phyloP scores from a whole-genome alignment of 768 basidiomycete genomes.

The Termitomyces sp. region DNA sequence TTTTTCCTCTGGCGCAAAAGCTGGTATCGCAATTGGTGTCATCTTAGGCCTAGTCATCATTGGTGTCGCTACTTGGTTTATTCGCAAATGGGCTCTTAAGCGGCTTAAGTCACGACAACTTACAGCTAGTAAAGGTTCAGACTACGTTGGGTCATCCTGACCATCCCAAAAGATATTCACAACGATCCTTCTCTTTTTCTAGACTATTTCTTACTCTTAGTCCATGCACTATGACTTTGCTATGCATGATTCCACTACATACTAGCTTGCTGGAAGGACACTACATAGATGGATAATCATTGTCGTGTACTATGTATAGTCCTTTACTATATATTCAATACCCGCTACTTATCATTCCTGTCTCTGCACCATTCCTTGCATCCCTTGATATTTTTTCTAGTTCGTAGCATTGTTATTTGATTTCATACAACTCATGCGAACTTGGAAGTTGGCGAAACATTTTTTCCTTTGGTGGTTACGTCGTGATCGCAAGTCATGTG shows the following conservation, averaged over 20 bases:
- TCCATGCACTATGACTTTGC: background rate
- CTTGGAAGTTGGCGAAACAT: too few species aligned
- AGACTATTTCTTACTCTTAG: background rate
- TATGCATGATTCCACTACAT: background rate
- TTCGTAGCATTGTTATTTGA: too few species aligned
- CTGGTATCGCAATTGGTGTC: conserved; percentile 45
- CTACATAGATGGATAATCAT: background rate
- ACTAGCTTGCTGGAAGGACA: background rate
- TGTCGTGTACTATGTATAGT: background rate
- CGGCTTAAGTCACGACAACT: conserved; percentile 22
- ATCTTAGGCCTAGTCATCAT: conserved; percentile 41
- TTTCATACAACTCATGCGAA: too few species aligned
- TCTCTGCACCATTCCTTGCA: too few species aligned
- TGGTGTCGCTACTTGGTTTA: conserved; percentile 38
- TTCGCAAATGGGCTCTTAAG: conserved; percentile 45
- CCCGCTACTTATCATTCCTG: too few species aligned
- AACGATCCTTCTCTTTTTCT: background rate
- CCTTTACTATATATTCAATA: background rate
- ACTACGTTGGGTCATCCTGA: conserved; percentile 4
- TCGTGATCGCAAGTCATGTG: conserved; percentile 7
- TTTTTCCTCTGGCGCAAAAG: conserved; percentile 7
- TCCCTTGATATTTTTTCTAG: too few species aligned
- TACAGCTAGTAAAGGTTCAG: conserved; percentile 15
- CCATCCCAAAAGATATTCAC: background rate
- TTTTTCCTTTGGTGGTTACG: too few species aligned